Evolutionary conservation across 2,329 filamentous ascomycete genomes (phyloP), one percentile per base, ranked within the genome.

Genomic region (Coleophoma eucalyptorum): DNA sequence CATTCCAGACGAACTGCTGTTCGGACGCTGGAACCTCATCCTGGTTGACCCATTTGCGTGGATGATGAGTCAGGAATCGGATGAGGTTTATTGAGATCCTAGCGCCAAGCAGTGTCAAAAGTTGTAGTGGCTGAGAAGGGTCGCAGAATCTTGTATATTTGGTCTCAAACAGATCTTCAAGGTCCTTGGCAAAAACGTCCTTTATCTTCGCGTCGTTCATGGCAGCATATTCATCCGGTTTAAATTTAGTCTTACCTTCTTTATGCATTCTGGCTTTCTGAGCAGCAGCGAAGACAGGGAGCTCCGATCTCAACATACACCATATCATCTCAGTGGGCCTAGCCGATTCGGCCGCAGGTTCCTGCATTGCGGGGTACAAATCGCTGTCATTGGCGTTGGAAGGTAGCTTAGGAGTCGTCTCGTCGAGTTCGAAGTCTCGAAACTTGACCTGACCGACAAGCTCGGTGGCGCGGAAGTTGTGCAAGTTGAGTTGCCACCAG

Each of bases 381-480:
- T 83, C 80, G 7, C 76, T 73, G 56, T 83, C 80, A 60, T 83
- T 83, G 61, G 83, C 76, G 57, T 83, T 83, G 50, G 81, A 70
- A 0, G 80, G 80, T 16, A 78, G 65, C 55, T 73, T 76, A 4
- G 71, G 70, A 46, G 55, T 54, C 3, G 57, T 58, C 1, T 63
- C 56, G 38, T 60, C 55, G 40, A 58, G 50, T 7, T 50, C 44
- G n/a, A 61, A 49, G 50, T 48, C 42, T 55, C 53, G 51, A 51
- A 56, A 55, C 47, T 59, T 55, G 37, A 57, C 31, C 46, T 53
- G 34, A 46, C 59, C 53, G 53, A 58, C 57, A 56, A 67, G 34
- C 52, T 64, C 42, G 50, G 66, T 41, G 51, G 62, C 46, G 49
- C 65, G 54, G 60, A 65, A 47, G 57, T 68, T 21, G 26, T 45